Conservation (phyloP, 1,139 yeast species). For the Geotrichum histeridarum region DNA sequence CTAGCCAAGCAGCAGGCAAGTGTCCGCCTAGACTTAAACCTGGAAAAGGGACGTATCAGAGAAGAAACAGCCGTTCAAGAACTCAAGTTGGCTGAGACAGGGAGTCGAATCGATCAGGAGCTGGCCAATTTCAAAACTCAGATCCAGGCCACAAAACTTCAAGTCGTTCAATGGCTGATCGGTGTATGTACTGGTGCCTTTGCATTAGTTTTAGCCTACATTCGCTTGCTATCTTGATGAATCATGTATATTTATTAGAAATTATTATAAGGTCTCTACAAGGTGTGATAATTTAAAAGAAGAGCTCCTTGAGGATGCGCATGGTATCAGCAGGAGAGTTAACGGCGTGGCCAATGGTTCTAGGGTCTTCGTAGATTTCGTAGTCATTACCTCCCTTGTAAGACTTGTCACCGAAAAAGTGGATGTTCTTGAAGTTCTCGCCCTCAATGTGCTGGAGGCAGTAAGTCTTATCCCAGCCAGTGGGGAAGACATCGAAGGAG, state of each 20-base stretch:
- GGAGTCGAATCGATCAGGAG: conserved; percentile 91
- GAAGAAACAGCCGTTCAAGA: conserved; percentile 92
- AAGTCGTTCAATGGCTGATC: conserved; percentile 95
- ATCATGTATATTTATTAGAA: conserved; percentile 2
- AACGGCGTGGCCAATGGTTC: conserved; percentile 96
- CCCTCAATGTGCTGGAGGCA: conserved; percentile 85
- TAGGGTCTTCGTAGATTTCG: conserved; percentile 84
- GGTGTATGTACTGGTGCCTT: conserved; percentile 98
- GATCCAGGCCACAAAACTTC: conserved; percentile 89
- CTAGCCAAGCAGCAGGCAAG: conserved; percentile 87
- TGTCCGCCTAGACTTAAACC: conserved; percentile 79
- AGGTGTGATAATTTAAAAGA: conserved; percentile 33
- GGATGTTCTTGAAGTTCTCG: conserved; percentile 81
- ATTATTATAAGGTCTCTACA: not conserved
- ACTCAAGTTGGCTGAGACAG: conserved; percentile 88
- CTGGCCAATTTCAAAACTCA: conserved; percentile 92
- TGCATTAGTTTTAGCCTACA: conserved; percentile 86
- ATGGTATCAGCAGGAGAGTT: conserved; percentile 83
- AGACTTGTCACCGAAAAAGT: conserved; percentile 98
- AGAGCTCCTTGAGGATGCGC: conserved; percentile 74
- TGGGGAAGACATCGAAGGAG: conserved; percentile 98
- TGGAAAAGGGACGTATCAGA: conserved; percentile 91
- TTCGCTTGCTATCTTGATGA: conserved; percentile 64
- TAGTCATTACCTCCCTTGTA: conserved; percentile 97
- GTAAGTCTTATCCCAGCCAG: conserved; percentile 99